phyloP scores from a whole-genome alignment of 345 rosid species.

The Eutrema japonicum region DNA sequence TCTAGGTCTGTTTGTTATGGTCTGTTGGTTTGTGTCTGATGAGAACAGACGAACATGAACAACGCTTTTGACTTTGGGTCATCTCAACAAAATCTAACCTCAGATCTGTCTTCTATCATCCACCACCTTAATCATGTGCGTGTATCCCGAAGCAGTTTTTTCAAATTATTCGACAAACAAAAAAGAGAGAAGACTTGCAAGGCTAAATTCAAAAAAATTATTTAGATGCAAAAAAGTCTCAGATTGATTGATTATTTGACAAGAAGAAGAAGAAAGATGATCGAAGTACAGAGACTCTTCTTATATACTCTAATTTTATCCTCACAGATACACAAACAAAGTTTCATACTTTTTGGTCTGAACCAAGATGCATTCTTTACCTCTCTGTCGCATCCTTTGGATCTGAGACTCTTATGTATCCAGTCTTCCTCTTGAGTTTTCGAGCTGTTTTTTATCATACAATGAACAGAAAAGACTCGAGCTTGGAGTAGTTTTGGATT shows the following conservation, averaged over 20 bases:
- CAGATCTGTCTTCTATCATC: conserved; percentile 8
- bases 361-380: conserved; percentile 27
- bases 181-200: not conserved
- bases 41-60: conserved; percentile 32
- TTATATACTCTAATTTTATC: conserved; percentile 35
- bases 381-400: not conserved
- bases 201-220: conserved; percentile 8
- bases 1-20: conserved; percentile 37
- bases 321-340: conserved; percentile 22
- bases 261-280: conserved; percentile 6
- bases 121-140: not conserved
- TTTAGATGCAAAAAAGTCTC: not conserved
- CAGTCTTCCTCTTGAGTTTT: not conserved
- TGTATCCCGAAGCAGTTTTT: not conserved
- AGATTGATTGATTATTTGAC: conserved; percentile 11
- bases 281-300: not conserved
- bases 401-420: conserved; percentile 23
- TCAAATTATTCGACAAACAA: not conserved
- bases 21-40: conserved; percentile 34
- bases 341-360: conserved; percentile 8
- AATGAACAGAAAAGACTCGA: conserved; percentile 5
- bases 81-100: conserved; percentile 14
- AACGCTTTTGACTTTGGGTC: conserved; percentile 28
- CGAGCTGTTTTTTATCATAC: conserved; percentile 9
- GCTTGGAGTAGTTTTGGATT: conserved; percentile 1